Conservation (phyloP, 768 basidiomycete genomes). For the Leucocoprinus birnbaumii region DNA sequence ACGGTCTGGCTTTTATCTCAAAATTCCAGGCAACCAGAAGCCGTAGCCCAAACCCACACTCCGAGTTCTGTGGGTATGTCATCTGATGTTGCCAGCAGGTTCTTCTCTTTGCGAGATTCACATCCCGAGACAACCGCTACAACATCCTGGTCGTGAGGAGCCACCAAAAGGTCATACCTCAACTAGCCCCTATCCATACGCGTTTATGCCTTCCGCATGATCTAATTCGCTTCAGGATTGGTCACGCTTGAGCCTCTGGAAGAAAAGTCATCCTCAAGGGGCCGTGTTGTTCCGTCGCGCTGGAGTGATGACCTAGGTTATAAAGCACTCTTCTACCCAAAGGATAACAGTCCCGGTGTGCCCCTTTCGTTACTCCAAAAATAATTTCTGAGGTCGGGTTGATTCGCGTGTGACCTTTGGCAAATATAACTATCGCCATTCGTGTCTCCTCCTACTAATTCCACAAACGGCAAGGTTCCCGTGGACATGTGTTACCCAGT, state of each 20-base stretch:
- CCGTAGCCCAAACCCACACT: background rate
- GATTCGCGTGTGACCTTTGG: background rate
- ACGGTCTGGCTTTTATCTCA: conserved; percentile 6
- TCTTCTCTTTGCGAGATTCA: conserved; percentile 11
- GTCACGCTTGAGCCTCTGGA: background rate
- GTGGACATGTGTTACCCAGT: background rate
- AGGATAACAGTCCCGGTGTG: background rate
- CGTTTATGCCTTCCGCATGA: background rate
- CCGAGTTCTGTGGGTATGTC: conserved; percentile 15
- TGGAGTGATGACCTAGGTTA: background rate
- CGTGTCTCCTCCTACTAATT: background rate
- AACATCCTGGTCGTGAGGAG: background rate
- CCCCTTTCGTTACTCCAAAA: background rate
- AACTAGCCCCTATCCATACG: background rate
- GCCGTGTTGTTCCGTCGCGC: conserved; percentile 3
- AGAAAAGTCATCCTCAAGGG: background rate
- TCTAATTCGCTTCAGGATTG: background rate
- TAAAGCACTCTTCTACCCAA: background rate
- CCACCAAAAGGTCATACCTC: background rate
- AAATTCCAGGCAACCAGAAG: conserved; percentile 6
- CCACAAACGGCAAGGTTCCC: background rate
- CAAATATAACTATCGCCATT: conserved; percentile 7
- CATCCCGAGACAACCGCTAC: conserved; percentile 5
- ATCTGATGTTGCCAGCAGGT: conserved; percentile 1
- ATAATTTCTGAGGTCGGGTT: background rate